phyloP scores from a whole-genome alignment of 352 stramenopile genomes.

The Pythium periplocum region DNA sequence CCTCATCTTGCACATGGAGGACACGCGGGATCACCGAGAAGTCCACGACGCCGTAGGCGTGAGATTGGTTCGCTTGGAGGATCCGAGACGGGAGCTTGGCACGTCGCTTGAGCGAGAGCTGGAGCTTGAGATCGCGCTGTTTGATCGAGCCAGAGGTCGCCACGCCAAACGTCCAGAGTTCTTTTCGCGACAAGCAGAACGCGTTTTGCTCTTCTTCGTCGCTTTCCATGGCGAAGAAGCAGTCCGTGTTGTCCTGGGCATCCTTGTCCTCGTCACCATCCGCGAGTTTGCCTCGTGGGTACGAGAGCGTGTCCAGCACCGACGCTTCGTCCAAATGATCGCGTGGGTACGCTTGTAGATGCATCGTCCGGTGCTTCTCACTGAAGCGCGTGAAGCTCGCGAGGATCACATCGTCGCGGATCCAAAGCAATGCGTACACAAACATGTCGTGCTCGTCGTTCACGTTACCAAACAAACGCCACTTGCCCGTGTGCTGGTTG shows the following conservation, averaged over 20 bases:
- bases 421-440: constrained; percentile 61
- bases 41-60: constrained; percentile 21
- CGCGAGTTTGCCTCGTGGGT: constrained; percentile 23
- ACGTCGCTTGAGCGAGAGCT: constrained; percentile 36
- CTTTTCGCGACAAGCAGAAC: constrained; percentile 49
- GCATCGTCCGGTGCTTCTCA: constrained; percentile 46
- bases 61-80: constrained; percentile 6
- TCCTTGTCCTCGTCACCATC: constrained; percentile 1
- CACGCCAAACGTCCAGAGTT: constrained; percentile 57
- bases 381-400: constrained; percentile 53
- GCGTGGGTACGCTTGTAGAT: constrained; percentile 65
- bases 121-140: constrained; percentile 25
- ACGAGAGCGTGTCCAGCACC: constrained; percentile 41
- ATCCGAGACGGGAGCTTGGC: constrained; percentile 42
- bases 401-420: constrained; percentile 58
- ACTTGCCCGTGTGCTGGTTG: constrained; percentile 64
- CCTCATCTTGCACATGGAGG: constrained; percentile 39
- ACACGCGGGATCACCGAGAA: constrained; percentile 55
- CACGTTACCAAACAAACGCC: constrained; percentile 81
- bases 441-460: constrained; percentile 77
- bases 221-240: constrained; percentile 52
- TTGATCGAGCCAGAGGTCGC: constrained; percentile 34
- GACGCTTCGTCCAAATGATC: constrained; percentile 74
- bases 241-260: constrained; percentile 17
- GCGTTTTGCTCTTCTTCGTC: constrained; percentile 41